phyloP scores from a whole-genome alignment of 2,329 filamentous ascomycete species.

The Paraphaeosphaeria minitans region DNA sequence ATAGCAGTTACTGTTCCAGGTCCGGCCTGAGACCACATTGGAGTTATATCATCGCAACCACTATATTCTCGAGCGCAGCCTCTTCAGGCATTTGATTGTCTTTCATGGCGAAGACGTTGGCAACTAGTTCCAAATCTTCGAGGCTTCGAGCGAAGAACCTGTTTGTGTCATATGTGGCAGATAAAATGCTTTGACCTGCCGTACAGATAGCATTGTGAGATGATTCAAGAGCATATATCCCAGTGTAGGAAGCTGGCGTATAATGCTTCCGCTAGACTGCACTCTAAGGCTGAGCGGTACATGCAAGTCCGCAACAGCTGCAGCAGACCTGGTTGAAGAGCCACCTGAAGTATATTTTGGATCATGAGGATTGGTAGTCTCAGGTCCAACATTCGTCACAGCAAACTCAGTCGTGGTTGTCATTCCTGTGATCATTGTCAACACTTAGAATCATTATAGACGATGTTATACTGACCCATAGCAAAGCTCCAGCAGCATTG shows the following conservation, averaged over 20 bases:
- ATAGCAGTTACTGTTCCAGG: neutral
- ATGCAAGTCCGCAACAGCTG: slow-evolving; percentile 67
- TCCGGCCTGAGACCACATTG: neutral
- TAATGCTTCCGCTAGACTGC: slow-evolving; percentile 65
- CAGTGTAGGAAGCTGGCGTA: slow-evolving; percentile 65
- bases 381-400: slow-evolving; percentile 52
- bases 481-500: slow-evolving; percentile 58
- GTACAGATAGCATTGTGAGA: slow-evolving; percentile 64
- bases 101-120: slow-evolving; percentile 56
- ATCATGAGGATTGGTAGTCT: slow-evolving; percentile 61
- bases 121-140: slow-evolving; percentile 60
- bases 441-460: slow-evolving; percentile 54
- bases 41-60: slow-evolving; percentile 46
- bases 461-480: too few relatives aligned
- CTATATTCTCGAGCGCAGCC: slow-evolving; percentile 48
- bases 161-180: slow-evolving; percentile 62
- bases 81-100: slow-evolving; percentile 50
- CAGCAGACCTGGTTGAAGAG: slow-evolving; percentile 67
- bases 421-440: neutral
- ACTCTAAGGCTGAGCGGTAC: slow-evolving; percentile 63
- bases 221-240: slow-evolving; percentile 65
- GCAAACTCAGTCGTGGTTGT: slow-evolving; percentile 4
- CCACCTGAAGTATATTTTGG: slow-evolving; percentile 62
- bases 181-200: slow-evolving; percentile 62
- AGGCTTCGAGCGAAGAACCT: slow-evolving; percentile 62